Base-by-base conservation (phyloP, 2,329 filamentous ascomycete genomes). In the Akanthomyces uredinophilus region DNA sequence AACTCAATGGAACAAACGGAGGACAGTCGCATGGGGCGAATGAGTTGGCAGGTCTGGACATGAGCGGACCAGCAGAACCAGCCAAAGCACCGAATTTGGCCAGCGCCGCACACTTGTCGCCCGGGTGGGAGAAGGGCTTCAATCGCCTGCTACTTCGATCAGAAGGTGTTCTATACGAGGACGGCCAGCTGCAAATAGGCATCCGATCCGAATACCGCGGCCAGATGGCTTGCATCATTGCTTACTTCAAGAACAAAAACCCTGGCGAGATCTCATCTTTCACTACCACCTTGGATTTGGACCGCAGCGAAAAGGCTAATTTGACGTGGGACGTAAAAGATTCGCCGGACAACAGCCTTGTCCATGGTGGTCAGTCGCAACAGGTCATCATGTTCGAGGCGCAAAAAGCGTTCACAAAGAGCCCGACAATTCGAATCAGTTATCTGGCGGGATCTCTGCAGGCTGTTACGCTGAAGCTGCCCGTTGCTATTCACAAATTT, bases 161-260 rank as follows among this genome's bases (percentile, higher is more conserved):
- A 0, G 93, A 98, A 72, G 95, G 95, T 60, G 84, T 99, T 10
- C 81, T 99, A 1, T 99, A 97, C 72, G 93, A 99, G 75, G 95
- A 99, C 71, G 89, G 88, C 0, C 95, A 99, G 75, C 85, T 99
- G 60, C 94, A 99, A 72, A 83, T 99, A 46, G 95, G 95, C 37
- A 78, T 98, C 58, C 88, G 95, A 41, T 96, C 92, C 11, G 95
- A 99, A 76, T 99, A 97, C 73, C 89, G 95, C 64, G 91, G 88
- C n/a, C 91, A 96, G 72, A 89, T 97, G 79, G 95, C 95, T 47
- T 96, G 95, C 70, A 80, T 99, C 65, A 98, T 99, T 69, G 79
- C 96, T 57, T 99, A 98, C 75, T 96, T 98, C 74, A 90, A 88
- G 64, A 99, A 99, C 81, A 96, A 96, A 78, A 92, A 92, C 1